Conservation (phyloP, 768 basidiomycete species). For the Arthromyces matolae region DNA sequence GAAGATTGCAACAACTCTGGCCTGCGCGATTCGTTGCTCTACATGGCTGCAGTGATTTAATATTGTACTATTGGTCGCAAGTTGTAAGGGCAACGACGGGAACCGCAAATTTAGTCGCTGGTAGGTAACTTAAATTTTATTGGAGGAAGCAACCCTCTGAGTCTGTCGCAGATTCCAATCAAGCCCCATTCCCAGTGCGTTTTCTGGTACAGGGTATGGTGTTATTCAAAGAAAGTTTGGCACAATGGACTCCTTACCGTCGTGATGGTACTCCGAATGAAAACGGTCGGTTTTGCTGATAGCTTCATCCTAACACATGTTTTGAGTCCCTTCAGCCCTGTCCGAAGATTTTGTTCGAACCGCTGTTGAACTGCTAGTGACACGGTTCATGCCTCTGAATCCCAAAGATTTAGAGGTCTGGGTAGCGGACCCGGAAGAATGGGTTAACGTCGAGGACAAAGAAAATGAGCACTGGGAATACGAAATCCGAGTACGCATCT, state of each 20-base stretch:
- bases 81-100: slow-evolving; percentile 67
- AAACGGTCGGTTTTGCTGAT: slow-evolving; percentile 40
- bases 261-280: slow-evolving; percentile 58
- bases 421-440: slow-evolving; percentile 90
- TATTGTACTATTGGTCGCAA: slow-evolving; percentile 80
- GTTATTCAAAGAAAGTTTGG: slow-evolving; percentile 77
- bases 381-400: slow-evolving; percentile 81
- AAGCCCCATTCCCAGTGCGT: slow-evolving; percentile 70
- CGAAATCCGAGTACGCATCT: slow-evolving; percentile 70
- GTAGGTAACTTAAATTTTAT: no score
- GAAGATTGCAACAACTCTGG: slow-evolving; percentile 65
- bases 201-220: slow-evolving; percentile 84
- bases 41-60: slow-evolving; percentile 59
- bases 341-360: slow-evolving; percentile 69
- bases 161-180: slow-evolving; percentile 47
- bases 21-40: slow-evolving; percentile 56
- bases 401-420: slow-evolving; percentile 78
- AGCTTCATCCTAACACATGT: slow-evolving; percentile 1
- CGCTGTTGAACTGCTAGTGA: slow-evolving; percentile 73
- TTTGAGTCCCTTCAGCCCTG: slow-evolving; percentile 40
- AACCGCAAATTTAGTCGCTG: slow-evolving; percentile 50
- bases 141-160: no score
- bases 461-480: slow-evolving; percentile 93
- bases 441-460: slow-evolving; percentile 85
- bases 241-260: slow-evolving; percentile 68